Evolutionary conservation across 2,329 filamentous ascomycete genomes (phyloP).

Genomic region (Phaeoacremonium minimum): DNA sequence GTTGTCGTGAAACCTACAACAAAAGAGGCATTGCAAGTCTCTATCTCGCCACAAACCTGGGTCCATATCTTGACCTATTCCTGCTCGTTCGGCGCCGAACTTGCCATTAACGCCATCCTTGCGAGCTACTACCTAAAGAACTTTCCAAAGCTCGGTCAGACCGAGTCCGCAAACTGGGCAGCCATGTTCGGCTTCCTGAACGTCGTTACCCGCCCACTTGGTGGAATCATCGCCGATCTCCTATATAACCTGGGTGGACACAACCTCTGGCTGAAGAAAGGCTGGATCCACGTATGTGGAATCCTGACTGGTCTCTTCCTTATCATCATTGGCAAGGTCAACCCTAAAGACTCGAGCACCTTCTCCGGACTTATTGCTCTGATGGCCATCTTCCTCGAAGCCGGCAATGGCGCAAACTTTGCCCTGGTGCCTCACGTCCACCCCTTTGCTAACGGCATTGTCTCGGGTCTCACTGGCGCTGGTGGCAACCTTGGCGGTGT

Average conservation of each 20-base stretch:
- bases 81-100: constrained; percentile 60
- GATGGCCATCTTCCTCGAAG: constrained; percentile 78
- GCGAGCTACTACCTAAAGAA: constrained; percentile 55
- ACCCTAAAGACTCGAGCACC: constrained; percentile 57
- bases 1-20: constrained; percentile 52
- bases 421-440: constrained; percentile 83
- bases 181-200: constrained; percentile 75
- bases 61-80: constrained; percentile 54
- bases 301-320: constrained; percentile 54
- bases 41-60: constrained; percentile 49
- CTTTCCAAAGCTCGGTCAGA: constrained; percentile 54
- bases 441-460: constrained; percentile 71
- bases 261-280: constrained; percentile 40
- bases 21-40: constrained; percentile 37
- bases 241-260: constrained; percentile 34
- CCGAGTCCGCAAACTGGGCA: constrained; percentile 56
- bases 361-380: constrained; percentile 76
- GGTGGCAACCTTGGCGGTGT: constrained; percentile 82
- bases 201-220: constrained; percentile 61
- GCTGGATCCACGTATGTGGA: constrained; percentile 61
- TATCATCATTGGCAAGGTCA: constrained; percentile 58
- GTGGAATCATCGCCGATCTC: constrained; percentile 52
- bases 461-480: constrained; percentile 76
- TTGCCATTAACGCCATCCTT: constrained; percentile 58
- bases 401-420: constrained; percentile 83